These are phyloP conservation scores for Apiotrichum montevideense DNA, from an alignment of 1,284 basidiomycete species.

Conservation along the genomic window DNA sequence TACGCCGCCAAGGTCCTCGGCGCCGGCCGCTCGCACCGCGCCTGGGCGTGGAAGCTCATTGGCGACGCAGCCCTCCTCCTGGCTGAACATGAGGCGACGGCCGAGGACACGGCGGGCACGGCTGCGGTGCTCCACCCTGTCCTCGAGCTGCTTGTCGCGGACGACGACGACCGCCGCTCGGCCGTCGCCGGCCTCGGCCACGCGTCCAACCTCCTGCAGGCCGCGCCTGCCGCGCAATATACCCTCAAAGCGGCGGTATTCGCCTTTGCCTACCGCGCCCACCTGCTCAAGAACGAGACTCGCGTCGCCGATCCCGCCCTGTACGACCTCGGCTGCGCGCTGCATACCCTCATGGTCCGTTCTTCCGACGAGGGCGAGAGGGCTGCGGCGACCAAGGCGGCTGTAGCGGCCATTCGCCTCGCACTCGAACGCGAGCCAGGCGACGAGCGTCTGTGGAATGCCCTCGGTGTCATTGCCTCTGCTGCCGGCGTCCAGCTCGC, in stretches of 20 bases:
- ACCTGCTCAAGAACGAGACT: constrained; percentile 61
- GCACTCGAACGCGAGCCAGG: constrained; percentile 70
- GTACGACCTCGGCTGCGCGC: constrained; percentile 68
- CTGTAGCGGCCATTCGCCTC: constrained; percentile 61
- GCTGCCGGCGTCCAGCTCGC: constrained; percentile 49
- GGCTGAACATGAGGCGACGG: constrained; percentile 47
- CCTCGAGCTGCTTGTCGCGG: constrained; percentile 35
- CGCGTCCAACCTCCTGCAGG: constrained; percentile 32
- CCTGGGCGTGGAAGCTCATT: constrained; percentile 77
- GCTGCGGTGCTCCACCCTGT: constrained; percentile 30
- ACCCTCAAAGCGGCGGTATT: constrained; percentile 59
- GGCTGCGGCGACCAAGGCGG: constrained; percentile 52
- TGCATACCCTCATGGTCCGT: constrained; percentile 54
- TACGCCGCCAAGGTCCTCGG: constrained; percentile 57
- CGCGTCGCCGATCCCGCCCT: constrained; percentile 55
- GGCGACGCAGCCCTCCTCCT: constrained; percentile 71
- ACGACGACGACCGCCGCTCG: constrained; percentile 39
- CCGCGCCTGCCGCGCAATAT: constrained; percentile 28
- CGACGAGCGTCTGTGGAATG: constrained; percentile 73
- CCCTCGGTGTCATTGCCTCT: constrained; percentile 40
- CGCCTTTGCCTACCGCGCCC: constrained; percentile 66
- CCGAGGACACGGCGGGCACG: constrained; percentile 32
- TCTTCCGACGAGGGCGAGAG: constrained; percentile 32
- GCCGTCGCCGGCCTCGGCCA: constrained; percentile 37
- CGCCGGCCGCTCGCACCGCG: constrained; percentile 58